phyloP scores from a whole-genome alignment of 2,329 filamentous ascomycete species.

The Diaporthe vaccinii region DNA sequence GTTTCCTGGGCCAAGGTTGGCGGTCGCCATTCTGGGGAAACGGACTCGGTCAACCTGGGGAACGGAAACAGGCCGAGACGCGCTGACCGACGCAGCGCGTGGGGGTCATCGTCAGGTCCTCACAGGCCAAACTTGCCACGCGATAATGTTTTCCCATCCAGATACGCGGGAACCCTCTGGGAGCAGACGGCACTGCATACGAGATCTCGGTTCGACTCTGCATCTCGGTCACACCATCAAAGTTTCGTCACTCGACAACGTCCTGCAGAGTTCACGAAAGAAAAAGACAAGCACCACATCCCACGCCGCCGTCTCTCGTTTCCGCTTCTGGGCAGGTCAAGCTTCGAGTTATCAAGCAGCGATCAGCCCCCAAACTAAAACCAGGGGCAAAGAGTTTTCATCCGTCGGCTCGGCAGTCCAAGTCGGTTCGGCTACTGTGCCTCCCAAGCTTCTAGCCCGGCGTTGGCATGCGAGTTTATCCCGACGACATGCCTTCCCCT shows the following conservation, averaged over 20 bases:
- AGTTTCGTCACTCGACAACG: background rate
- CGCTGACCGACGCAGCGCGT: constrained; percentile 2
- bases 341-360: constrained; percentile 14
- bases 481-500: constrained; percentile 20
- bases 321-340: constrained; percentile 18
- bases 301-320: background rate
- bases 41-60: constrained; percentile 36
- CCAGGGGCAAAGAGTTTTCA: constrained; percentile 20
- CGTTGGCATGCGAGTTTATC: constrained; percentile 27
- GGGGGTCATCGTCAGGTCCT: constrained; percentile 27
- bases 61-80: constrained; percentile 31
- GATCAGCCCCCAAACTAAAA: constrained; percentile 21
- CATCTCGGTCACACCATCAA: background rate
- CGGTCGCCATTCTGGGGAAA: constrained; percentile 30
- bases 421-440: constrained; percentile 26
- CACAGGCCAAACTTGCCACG: constrained; percentile 21
- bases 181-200: background rate
- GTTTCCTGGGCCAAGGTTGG: background rate
- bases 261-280: background rate
- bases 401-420: constrained; percentile 32
- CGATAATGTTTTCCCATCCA: constrained; percentile 22
- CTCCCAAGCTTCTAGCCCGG: background rate
- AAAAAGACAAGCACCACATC: background rate
- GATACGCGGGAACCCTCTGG: background rate
- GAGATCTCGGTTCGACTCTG: constrained; percentile 17